Base-by-base conservation (phyloP, 306 rosid genomes). In the Erythrophleum fordii region DNA sequence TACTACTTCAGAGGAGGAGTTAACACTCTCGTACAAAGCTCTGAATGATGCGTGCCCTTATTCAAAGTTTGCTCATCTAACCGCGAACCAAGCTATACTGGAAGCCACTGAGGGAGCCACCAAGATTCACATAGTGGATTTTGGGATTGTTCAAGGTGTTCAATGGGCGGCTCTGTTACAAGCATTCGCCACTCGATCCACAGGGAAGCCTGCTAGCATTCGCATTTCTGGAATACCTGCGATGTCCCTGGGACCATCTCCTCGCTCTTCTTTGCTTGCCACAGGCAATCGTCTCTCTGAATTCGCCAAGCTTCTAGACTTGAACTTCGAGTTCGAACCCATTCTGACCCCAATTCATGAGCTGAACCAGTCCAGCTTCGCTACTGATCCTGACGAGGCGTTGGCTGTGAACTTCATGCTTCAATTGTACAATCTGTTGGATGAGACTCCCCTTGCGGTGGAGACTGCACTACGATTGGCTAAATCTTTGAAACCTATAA, bases 151-250 rank as follows among this genome's bases (percentile, higher is more conserved):
- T 2, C 99, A 95, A 67, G 99, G 99, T 2, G 85, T 95, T 81
- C 99, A 95, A 72, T 95, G 99, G 99, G 94, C 99, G 12, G 98
- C 99, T 0, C 77, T 95, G 16, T 81, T 95, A 3, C 99, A 95
- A 76, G 99, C 99, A 2, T 81, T 95, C 46, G 99, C 99, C 3
- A 93, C 98, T 6, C 90, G 99, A 22, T 55, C 97, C 56, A 84
- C 95, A 8, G 99, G 99, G 18, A 93, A 91, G 81, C 99, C 99
- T 23, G 25, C 12, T 0, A 83, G 75, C 26, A 80, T 95, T 46
- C 90, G 92, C 45, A 91, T 95, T 66, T 93, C 99, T 23, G 98
- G 98, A 18, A 95, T 95, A 31, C 99, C 98, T 0, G 95, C 99
- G 11, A 91, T 87, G 44, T 87, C 88, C 1, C 90, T 95, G 1